These are phyloP conservation scores for Gossypium thurberi DNA, from an alignment of 345 rosid species.

Conservation along the genomic window DNA sequence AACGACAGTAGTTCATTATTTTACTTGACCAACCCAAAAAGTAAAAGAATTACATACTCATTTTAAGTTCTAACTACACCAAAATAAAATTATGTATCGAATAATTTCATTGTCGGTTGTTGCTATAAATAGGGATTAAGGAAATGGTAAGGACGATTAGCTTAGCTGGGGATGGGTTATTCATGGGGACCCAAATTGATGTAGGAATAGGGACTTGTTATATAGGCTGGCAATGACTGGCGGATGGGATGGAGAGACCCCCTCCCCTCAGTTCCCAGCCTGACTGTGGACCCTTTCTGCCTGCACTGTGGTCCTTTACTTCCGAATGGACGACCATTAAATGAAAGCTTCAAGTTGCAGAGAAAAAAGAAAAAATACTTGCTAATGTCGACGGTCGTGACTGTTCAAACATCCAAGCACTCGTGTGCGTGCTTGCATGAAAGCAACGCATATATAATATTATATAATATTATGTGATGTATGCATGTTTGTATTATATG, in stretches of 20 bases:
- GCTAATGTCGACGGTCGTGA: not conserved
- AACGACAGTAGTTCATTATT: too few relatives aligned
- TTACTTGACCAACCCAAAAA: too few relatives aligned
- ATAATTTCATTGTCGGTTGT: not conserved
- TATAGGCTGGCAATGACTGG: slow-evolving; percentile 27
- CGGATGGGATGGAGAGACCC: slow-evolving; percentile 14
- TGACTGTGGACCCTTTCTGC: slow-evolving; percentile 16
- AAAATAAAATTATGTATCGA: not conserved
- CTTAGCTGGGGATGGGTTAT: slow-evolving; percentile 13
- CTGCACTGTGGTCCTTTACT: not conserved
- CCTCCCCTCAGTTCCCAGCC: not conserved
- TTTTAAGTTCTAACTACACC: too few relatives aligned
- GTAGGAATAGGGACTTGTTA: not conserved
- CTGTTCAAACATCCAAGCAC: not conserved
- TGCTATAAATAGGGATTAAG: not conserved
- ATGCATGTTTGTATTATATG: too few relatives aligned
- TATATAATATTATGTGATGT: not conserved
- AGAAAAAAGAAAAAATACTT: not conserved
- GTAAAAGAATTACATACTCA: too few relatives aligned
- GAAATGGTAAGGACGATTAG: slow-evolving; percentile 15
- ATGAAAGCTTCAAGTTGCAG: not conserved
- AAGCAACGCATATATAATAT: not conserved
- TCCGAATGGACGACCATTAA: not conserved
- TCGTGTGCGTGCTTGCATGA: not conserved
- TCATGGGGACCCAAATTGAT: slow-evolving; percentile 21